Base-by-base conservation (phyloP, 2,329 filamentous ascomycete species). In the Exophiala alcalophila region DNA sequence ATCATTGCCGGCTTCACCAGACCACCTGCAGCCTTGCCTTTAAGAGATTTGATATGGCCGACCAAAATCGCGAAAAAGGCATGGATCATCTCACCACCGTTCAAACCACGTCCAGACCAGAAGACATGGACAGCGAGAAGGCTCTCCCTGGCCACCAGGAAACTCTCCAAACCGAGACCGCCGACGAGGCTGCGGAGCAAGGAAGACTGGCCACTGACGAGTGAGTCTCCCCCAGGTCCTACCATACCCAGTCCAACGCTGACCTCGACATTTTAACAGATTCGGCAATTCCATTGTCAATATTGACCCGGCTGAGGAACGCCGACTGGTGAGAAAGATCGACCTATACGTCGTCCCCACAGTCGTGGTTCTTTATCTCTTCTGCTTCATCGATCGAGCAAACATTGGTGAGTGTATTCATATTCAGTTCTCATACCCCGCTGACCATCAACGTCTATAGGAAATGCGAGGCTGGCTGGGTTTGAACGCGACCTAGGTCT, bases 331-430 rank as follows among this genome's bases (percentile, higher is more conserved):
- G 4, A 63, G 65, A 55, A 86, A 86, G 61, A 79, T 86, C 34
- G 82, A 86, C 54, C 53, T 83, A 5, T 74, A 69, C 55, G 74
- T 84, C 29, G 68, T 86, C 0, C 83, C 83, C 0, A 83, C 78
- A 0, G 80, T 84, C 0, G 66, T 80, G 0, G 44, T 85, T 0
- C 65, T 86, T 3, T 86, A 86, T 55, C 70, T 86, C 0, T 85
- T 86, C 56, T 85, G 81, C 64, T 86, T 85, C 62, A 84, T 86
- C 50, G 82, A 46, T 40, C 43, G 83, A 8, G 79, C 81, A 16
- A 86, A 85, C 45, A 81, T 86, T 24, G 82, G 80, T 80, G 24
- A 57, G 56, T 66, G 14, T 50, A 4, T n/a, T 35, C 28, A 4
- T 3, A 20, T n/a, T n/a, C n/a, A n/a, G n/a, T n/a, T n/a, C 5